Conservation (phyloP, 805 yeast genomes). For the Phaffomyces antillensis region DNA sequence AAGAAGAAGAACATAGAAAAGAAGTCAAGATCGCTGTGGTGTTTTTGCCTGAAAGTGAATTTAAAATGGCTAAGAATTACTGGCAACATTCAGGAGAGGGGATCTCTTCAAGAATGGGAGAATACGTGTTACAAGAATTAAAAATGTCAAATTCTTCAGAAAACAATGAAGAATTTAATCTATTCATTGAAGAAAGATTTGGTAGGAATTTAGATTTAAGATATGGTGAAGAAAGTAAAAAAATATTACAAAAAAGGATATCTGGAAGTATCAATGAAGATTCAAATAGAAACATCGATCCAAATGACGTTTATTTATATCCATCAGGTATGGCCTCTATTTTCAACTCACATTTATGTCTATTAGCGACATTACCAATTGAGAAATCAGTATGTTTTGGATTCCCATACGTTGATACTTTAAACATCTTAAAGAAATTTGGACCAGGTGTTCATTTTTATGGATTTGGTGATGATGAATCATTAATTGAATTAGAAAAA, state of each 20-base stretch:
- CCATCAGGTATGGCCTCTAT: constrained; percentile 94
- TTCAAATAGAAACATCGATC: constrained; percentile 23
- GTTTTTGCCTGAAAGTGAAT: constrained; percentile 64
- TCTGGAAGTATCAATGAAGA: constrained; percentile 39
- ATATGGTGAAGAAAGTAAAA: constrained; percentile 69
- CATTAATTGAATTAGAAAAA: constrained; percentile 57
- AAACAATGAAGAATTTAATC: constrained; percentile 1
- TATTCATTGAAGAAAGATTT: constrained; percentile 80
- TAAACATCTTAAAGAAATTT: constrained; percentile 78
- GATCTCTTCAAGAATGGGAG: constrained; percentile 84
- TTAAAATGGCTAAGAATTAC: constrained; percentile 68
- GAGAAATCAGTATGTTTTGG: constrained; percentile 87
- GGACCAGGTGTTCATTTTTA: constrained; percentile 87
- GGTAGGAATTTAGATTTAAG: constrained; percentile 83
- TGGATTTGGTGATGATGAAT: constrained; percentile 73
- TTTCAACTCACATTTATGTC: constrained; percentile 66
- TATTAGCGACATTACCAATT: constrained; percentile 26
- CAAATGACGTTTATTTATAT: constrained; percentile 71
- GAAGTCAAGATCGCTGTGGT: constrained; percentile 64
- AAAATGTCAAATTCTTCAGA: constrained; percentile 28
- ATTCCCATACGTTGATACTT: constrained; percentile 91
- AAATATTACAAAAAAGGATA: constrained; percentile 66
- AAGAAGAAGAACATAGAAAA: constrained; percentile 50
- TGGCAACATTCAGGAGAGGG: constrained; percentile 99
- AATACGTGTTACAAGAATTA: constrained; percentile 66